Percentiles rank a stretch among this genome's conserved stretches.
phyloP scores from a whole-genome alignment of 768 basidiomycete genomes.

The Boletus patriciae region DNA sequence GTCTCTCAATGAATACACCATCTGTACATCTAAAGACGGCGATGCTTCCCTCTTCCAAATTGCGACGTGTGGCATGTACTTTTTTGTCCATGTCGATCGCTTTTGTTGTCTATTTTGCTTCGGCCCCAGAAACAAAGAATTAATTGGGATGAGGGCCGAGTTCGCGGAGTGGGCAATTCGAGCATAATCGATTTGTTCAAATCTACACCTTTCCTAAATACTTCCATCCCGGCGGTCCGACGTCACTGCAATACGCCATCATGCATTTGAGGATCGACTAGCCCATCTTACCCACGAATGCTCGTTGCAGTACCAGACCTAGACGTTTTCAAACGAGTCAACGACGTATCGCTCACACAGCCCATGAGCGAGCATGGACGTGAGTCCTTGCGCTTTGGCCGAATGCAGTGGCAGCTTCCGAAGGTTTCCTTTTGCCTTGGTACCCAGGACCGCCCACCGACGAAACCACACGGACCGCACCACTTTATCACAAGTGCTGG shows the following conservation, averaged over 20 bases:
- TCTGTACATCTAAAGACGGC: not conserved
- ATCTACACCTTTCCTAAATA: not conserved
- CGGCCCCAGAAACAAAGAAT: slow-evolving; percentile 1
- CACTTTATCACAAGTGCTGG: no score
- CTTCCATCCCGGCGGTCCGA: slow-evolving; percentile 8
- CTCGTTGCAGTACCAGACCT: no score
- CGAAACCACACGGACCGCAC: no score
- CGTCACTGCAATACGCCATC: not conserved
- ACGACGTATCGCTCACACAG: no score
- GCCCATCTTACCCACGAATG: no score
- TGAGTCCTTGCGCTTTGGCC: no score
- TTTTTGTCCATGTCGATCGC: slow-evolving; percentile 6
- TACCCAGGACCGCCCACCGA: no score
- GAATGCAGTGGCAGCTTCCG: no score
- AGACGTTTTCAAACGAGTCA: no score
- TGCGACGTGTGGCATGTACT: not conserved
- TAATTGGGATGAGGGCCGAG: slow-evolving; percentile 4
- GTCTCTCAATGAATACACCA: not conserved
- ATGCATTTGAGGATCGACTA: no score
- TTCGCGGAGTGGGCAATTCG: slow-evolving; percentile 25
- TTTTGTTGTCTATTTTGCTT: slow-evolving; percentile 1
- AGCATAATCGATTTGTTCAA: slow-evolving; percentile 6
- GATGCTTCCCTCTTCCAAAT: not conserved
- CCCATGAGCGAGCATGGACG: no score
- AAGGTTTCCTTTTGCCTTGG: no score